phyloP scores from a whole-genome alignment of 2,329 filamentous ascomycete genomes.

The Penicillium concentricum region DNA sequence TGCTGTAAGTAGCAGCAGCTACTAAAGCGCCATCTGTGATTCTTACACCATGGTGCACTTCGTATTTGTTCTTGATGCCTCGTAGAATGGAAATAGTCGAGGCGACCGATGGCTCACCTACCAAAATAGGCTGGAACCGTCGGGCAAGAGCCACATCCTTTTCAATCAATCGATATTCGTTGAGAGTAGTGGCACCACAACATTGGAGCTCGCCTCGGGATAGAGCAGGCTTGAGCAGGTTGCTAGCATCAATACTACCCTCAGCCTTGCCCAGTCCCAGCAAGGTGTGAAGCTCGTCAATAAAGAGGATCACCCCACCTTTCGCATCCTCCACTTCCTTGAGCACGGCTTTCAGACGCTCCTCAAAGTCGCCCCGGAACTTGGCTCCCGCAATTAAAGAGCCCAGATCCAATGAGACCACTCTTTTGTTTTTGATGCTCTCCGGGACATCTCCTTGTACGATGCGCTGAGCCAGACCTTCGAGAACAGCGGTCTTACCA shows the following conservation, averaged over 20 bases:
- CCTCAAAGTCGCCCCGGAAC: constrained; percentile 94
- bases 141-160: constrained; percentile 92
- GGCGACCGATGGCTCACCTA: constrained; percentile 86
- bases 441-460: constrained; percentile 91
- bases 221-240: constrained; percentile 89
- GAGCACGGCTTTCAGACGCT: constrained; percentile 84
- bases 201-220: constrained; percentile 91
- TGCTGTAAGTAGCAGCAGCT: constrained; percentile 86
- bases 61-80: constrained; percentile 96
- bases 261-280: constrained; percentile 92
- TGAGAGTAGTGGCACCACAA: constrained; percentile 89
- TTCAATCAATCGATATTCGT: constrained; percentile 89
- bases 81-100: constrained; percentile 94
- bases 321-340: constrained; percentile 88
- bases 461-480: constrained; percentile 86
- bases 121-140: constrained; percentile 89
- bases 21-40: constrained; percentile 92
- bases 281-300: constrained; percentile 90
- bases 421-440: constrained; percentile 90
- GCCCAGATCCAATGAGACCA: constrained; percentile 83
- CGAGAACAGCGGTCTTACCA: constrained; percentile 89
- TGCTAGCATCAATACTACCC: constrained; percentile 94
- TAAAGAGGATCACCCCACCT: constrained; percentile 88
- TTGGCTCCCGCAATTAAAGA: constrained; percentile 94
- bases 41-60: constrained; percentile 92